Base-by-base conservation (phyloP, 257 asterid genomes). In the Nicotiana undulata region DNA sequence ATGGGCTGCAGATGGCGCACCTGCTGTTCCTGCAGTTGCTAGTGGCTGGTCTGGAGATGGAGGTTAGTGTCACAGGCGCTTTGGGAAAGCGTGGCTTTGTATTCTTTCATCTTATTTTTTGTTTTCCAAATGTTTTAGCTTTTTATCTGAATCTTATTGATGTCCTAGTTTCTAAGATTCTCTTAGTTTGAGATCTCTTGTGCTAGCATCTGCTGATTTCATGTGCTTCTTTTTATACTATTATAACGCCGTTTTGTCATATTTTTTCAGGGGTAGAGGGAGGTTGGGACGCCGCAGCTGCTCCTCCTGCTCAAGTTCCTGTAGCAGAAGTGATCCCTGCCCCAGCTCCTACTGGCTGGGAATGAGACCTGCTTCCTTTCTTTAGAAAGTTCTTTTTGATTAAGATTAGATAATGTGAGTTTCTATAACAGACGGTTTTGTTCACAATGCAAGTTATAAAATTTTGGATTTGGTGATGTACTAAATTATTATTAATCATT, bases 21-120 rank as follows among this genome's bases (percentile, higher is more conserved):
- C 77, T 44, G 63, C 85, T 46, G n/a, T 59, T 55, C 63, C 86
- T 24, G 79, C 86, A 5, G 87, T 31, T 29, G 75, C 85, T 1
- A 26, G 85, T 79, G 84, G 89, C 4, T 85, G 90, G 90, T 53
- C 81, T 64, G 87, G 85, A 22, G 88, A 86, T 7, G 76, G 87
- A 29, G 92, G 91, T 88, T 46, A 44, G 85, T 64, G 46, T 2
- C 31, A 34, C 2, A 46, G 59, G 17, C 2, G 13, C 58, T 40
- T n/a, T n/a, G n/a, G 46, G 10, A 68, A 10, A 12, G 11, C 3
- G 3, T n/a, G 76, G 31, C 16, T 6, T 17, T 70, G 13, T 46
- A 46, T 46, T 46, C 15, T 72, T 44, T 44, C 77, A 3, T 46
- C 22, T 72, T 1, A 44, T 20, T 8, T 46, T 68, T 44, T 16